Base-by-base conservation (phyloP, 257 asterid genomes). In the Euphrasia confusa region DNA sequence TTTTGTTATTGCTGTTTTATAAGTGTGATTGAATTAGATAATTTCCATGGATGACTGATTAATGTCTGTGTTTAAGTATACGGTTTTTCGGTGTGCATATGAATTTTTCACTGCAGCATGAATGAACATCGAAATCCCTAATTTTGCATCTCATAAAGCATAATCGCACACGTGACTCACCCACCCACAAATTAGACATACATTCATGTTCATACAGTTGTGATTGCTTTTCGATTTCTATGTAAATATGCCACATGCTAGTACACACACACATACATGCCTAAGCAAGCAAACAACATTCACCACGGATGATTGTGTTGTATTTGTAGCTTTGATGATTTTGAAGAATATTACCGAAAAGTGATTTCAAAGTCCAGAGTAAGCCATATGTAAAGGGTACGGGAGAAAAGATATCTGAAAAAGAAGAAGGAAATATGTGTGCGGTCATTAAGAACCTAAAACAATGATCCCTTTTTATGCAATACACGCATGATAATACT, bases 31-130 rank as follows among this genome's bases (percentile, higher is more conserved):
- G 35, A 54, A 12, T 33, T 21, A 45, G 35, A 52, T n/a, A 26
- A 10, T 57, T 5, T 10, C n/a, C 32, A 44, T 57, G 54, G 32
- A 24, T 33, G 17, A 14, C 17, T 63, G 52, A 57, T 63, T 61
- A 11, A 7, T 37, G 44, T 10, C 52, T 39, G 4, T 0, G 24
- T 32, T 26, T 10, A 13, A 42, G 37, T 35, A n/a, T 37, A 26
- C 18, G 44, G 52, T 42, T 40, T 32, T n/a, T 44, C 7, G 7
- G 5, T 14, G 18, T 0, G 55, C 21, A 21, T 10, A 10, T 24
- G 13, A 24, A 1, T 24, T 45, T 0, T 1, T 2, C 21, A 45
- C 52, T 45, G 17, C 18, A 45, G 17, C 52, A 45, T 13, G 21
- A 45, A 12, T 45, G 52, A 45, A 45, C 17, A 45, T n/a, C 14